Conservation (phyloP, 2,329 filamentous ascomycete species). For the Colletotrichum zoysiae region DNA sequence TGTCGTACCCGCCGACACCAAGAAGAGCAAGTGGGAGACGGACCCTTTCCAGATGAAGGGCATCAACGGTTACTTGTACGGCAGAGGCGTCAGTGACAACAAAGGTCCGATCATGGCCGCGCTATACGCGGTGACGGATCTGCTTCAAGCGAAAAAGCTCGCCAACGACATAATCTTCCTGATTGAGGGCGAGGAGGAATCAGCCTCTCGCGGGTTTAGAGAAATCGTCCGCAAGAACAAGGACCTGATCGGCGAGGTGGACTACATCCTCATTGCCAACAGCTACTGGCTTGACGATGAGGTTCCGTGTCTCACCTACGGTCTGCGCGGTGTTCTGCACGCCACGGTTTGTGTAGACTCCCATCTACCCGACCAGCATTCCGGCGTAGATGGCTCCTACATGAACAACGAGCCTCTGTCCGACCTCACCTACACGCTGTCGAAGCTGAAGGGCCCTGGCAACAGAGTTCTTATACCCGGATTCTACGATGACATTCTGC, state of each 20-base stretch:
- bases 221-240: constrained; percentile 85
- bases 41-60: constrained; percentile 93
- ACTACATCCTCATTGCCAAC: constrained; percentile 96
- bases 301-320: constrained; percentile 95
- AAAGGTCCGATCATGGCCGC: constrained; percentile 97
- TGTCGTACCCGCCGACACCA: constrained; percentile 89
- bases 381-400: constrained; percentile 94
- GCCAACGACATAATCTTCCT: constrained; percentile 92
- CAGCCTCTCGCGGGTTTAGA: constrained; percentile 90
- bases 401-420: constrained; percentile 92
- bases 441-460: constrained; percentile 82
- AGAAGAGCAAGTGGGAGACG: constrained; percentile 83
- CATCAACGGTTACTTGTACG: constrained; percentile 92
- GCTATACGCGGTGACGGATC: constrained; percentile 90
- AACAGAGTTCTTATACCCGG: constrained; percentile 87
- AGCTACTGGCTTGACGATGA: constrained; percentile 99
- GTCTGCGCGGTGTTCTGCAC: constrained; percentile 91
- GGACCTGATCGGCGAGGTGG: constrained; percentile 86
- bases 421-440: constrained; percentile 86
- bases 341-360: constrained; percentile 91
- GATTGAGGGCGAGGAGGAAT: constrained; percentile 97
- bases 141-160: constrained; percentile 85
- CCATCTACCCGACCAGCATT: constrained; percentile 88
- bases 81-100: constrained; percentile 96
- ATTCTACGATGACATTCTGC: constrained; percentile 88